phyloP scores from a whole-genome alignment of 2,329 filamentous ascomycete genomes.

The Alternaria viburni region DNA sequence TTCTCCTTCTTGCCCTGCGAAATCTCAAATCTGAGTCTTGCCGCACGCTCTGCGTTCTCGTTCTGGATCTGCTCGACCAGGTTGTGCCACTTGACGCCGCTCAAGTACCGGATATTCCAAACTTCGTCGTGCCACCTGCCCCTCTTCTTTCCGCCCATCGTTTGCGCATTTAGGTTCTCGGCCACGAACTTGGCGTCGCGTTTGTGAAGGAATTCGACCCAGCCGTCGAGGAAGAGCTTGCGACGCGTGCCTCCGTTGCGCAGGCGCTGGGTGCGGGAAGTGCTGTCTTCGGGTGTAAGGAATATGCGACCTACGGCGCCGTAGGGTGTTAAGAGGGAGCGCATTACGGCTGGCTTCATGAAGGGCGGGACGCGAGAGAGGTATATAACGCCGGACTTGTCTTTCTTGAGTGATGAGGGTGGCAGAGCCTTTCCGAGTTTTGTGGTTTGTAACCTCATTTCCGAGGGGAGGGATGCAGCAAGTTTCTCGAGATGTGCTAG shows the following conservation, averaged over 20 bases:
- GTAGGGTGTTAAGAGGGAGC: conserved; percentile 75
- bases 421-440: conserved; percentile 29
- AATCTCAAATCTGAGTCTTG: conserved; percentile 79
- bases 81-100: conserved; percentile 80
- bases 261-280: conserved; percentile 69
- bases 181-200: conserved; percentile 77
- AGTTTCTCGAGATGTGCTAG: conserved; percentile 41
- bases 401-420: conserved; percentile 64
- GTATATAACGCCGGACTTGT: conserved; percentile 80
- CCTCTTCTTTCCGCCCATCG: conserved; percentile 83
- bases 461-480: conserved; percentile 35
- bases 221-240: conserved; percentile 80
- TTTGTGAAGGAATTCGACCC: conserved; percentile 82
- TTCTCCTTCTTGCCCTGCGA: conserved; percentile 78
- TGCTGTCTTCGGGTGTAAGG: conserved; percentile 75
- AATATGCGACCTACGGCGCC: conserved; percentile 80
- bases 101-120: conserved; percentile 83
- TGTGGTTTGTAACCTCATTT: conserved; percentile 45
- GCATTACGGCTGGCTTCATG: conserved; percentile 82
- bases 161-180: conserved; percentile 76
- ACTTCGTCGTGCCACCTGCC: conserved; percentile 85
- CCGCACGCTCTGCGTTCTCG: conserved; percentile 80
- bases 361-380: conserved; percentile 84
- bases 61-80: conserved; percentile 77
- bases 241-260: conserved; percentile 82